A percentile compares a stretch with the other conserved stretches of the same genome.
These are phyloP conservation scores for Coemansia sp. DNA, from an alignment of 192 early-diverging fungal species.

Conservation along the genomic window DNA sequence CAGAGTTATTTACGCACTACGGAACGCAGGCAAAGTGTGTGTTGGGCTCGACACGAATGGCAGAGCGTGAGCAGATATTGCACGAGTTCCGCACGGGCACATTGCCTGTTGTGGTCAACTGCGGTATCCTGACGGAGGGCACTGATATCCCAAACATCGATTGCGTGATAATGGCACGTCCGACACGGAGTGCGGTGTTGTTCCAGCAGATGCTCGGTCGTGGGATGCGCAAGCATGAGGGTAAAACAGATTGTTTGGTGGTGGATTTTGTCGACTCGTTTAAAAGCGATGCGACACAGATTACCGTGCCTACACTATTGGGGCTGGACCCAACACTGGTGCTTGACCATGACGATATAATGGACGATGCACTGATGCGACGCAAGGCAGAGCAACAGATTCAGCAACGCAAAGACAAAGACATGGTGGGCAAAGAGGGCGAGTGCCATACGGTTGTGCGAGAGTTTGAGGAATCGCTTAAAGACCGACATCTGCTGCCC, in stretches of 20 bases:
- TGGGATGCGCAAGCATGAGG: constrained; percentile 66
- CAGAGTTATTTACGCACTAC: constrained; percentile 50
- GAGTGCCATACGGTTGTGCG: neutral
- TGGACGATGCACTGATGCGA: constrained; percentile 4
- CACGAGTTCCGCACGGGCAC: constrained; percentile 57
- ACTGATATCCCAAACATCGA: constrained; percentile 89
- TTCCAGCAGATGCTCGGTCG: constrained; percentile 97
- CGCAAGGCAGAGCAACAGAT: neutral
- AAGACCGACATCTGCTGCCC: neutral
- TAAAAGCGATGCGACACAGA: constrained; percentile 38
- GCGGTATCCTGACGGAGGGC: constrained; percentile 80
- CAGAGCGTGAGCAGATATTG: constrained; percentile 59
- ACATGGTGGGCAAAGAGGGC: neutral
- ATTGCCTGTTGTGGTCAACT: constrained; percentile 84
- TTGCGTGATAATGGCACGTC: constrained; percentile 81
- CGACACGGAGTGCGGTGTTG: constrained; percentile 78
- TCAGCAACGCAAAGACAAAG: neutral
- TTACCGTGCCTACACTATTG: constrained; percentile 76
- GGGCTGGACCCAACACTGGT: constrained; percentile 65
- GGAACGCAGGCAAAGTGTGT: constrained; percentile 52
- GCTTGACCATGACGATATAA: constrained; percentile 48
- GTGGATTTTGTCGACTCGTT: constrained; percentile 87
- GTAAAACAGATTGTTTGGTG: constrained; percentile 75
- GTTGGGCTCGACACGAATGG: constrained; percentile 55
- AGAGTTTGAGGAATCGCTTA: constrained; percentile 5